A percentile compares a stretch with the other conserved stretches of the same genome.
Conservation (phyloP, 2,329 filamentous ascomycete species). For the Alternaria viburni region DNA sequence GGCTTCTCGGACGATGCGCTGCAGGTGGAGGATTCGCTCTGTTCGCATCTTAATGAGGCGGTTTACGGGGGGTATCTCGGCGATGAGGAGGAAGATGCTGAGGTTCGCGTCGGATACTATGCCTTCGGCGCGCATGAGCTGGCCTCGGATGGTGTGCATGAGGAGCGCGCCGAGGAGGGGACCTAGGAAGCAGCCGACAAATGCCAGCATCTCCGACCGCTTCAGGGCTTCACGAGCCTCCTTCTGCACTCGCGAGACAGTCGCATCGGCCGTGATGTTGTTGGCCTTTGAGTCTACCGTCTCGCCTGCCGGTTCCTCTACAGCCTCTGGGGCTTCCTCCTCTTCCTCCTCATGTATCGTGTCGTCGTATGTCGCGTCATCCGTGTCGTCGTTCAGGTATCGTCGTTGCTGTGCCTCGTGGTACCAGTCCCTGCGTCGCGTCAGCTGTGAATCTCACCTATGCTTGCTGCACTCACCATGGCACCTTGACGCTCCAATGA, state of each 20-base stretch:
- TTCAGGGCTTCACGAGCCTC: slow-evolving; percentile 69
- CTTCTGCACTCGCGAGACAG: slow-evolving; percentile 26
- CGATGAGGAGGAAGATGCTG: slow-evolving; percentile 84
- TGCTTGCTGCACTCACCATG: slow-evolving; percentile 67
- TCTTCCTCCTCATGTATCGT: slow-evolving; percentile 42
- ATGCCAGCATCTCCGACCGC: slow-evolving; percentile 74
- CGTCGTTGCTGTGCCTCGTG: slow-evolving; percentile 53
- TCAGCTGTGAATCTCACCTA: slow-evolving; percentile 5
- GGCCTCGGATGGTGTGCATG: slow-evolving; percentile 78
- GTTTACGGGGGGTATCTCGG: slow-evolving; percentile 81
- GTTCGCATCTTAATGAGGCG: slow-evolving; percentile 84
- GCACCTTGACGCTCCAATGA: slow-evolving; percentile 89
- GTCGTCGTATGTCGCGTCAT: slow-evolving; percentile 23
- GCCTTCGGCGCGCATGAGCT: slow-evolving; percentile 84
- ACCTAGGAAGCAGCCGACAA: slow-evolving; percentile 78
- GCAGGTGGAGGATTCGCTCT: slow-evolving; percentile 78
- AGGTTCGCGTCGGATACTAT: slow-evolving; percentile 93
- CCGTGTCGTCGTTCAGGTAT: slow-evolving; percentile 34
- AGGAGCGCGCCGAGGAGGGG: slow-evolving; percentile 83
- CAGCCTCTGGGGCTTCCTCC: slow-evolving; percentile 25
- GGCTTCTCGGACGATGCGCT: slow-evolving; percentile 66
- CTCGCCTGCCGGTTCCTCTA: slow-evolving; percentile 17
- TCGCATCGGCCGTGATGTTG: background rate
- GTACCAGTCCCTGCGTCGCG: slow-evolving; percentile 57
- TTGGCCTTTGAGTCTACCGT: slow-evolving; percentile 11